phyloP scores from a whole-genome alignment of 495 filamentous ascomycete genomes.

The Chaetomium tenue region DNA sequence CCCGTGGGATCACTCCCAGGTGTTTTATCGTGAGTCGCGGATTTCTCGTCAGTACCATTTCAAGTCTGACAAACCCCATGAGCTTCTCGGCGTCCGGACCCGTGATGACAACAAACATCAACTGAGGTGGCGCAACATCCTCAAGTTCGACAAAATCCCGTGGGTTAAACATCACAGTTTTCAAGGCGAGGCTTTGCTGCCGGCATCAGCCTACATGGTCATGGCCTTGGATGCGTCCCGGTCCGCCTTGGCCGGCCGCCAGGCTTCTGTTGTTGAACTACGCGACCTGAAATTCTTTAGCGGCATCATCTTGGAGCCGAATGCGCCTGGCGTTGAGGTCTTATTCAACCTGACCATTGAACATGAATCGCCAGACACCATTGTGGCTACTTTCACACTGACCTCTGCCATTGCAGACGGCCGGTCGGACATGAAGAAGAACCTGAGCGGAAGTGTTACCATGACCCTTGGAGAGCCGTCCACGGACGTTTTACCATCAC shows the following conservation, averaged over 20 bases:
- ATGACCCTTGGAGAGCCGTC: constrained; percentile 37
- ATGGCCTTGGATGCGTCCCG: constrained; percentile 48
- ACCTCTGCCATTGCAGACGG: constrained; percentile 39
- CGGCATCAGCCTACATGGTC: constrained; percentile 46
- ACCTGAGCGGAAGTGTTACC: constrained; percentile 36
- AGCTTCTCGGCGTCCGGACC: constrained; percentile 48
- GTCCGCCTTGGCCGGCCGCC: constrained; percentile 25
- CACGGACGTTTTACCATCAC: constrained; percentile 27
- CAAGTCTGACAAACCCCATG: constrained; percentile 41
- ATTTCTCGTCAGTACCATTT: constrained; percentile 48
- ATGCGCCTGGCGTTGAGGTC: constrained; percentile 46
- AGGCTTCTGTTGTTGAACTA: constrained; percentile 43
- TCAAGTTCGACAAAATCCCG: constrained; percentile 45
- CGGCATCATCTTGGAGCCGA: constrained; percentile 52
- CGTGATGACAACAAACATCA: constrained; percentile 44
- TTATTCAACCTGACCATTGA: constrained; percentile 42
- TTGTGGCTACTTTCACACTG: constrained; percentile 43
- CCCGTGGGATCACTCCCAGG: constrained; percentile 50
- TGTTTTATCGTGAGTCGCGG: constrained; percentile 49
- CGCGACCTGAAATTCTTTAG: constrained; percentile 42
- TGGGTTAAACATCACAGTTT: constrained; percentile 47
- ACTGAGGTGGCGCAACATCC: constrained; percentile 48
- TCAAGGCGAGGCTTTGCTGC: constrained; percentile 44
- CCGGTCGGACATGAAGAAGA: constrained; percentile 38
- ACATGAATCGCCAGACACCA: constrained; percentile 6